A percentile compares a stretch with the other conserved stretches of the same genome.
These are phyloP conservation scores for Sporisorium graminicola DNA, from an alignment of 1,284 basidiomycete genomes.

Conservation along the genomic window DNA sequence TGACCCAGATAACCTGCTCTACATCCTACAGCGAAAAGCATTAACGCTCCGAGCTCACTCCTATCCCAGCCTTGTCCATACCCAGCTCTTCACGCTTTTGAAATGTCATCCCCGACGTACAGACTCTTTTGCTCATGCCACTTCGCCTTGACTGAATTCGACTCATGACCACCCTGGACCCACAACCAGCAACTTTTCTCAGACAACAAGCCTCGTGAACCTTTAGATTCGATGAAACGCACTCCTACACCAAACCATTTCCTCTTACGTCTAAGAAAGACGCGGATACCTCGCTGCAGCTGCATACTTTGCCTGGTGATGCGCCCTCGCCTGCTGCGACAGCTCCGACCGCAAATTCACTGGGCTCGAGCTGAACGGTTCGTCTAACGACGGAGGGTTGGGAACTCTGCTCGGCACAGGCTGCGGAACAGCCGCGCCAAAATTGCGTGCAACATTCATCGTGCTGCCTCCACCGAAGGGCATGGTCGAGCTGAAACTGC, in stretches of 20 bases:
- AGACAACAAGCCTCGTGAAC: not conserved
- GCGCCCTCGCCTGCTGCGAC: conserved; percentile 25
- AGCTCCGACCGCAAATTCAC: conserved; percentile 26
- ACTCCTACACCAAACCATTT: too few relatives aligned
- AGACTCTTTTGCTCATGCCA: not conserved
- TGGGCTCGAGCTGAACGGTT: conserved; percentile 44
- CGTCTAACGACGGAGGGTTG: conserved; percentile 23
- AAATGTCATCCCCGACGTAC: not conserved
- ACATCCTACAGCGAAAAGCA: conserved; percentile 11
- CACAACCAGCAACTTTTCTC: not conserved
- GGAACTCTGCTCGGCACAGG: conserved; percentile 1
- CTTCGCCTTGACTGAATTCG: not conserved
- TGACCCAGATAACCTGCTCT: not conserved
- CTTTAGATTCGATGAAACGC: too few relatives aligned
- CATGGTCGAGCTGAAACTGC: not conserved
- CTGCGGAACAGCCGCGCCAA: not conserved
- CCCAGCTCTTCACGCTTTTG: not conserved
- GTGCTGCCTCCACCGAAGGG: not conserved
- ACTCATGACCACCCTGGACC: too few relatives aligned
- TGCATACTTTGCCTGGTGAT: conserved; percentile 19
- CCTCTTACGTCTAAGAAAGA: not conserved
- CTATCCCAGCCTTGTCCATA: not conserved
- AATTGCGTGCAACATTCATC: not conserved
- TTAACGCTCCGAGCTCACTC: not conserved
- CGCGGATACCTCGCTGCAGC: not conserved